A percentile compares a stretch with the other conserved stretches of the same genome.
These are phyloP conservation scores for Aspergillus baeticus DNA, from an alignment of 495 filamentous ascomycete genomes.

Conservation along the genomic window DNA sequence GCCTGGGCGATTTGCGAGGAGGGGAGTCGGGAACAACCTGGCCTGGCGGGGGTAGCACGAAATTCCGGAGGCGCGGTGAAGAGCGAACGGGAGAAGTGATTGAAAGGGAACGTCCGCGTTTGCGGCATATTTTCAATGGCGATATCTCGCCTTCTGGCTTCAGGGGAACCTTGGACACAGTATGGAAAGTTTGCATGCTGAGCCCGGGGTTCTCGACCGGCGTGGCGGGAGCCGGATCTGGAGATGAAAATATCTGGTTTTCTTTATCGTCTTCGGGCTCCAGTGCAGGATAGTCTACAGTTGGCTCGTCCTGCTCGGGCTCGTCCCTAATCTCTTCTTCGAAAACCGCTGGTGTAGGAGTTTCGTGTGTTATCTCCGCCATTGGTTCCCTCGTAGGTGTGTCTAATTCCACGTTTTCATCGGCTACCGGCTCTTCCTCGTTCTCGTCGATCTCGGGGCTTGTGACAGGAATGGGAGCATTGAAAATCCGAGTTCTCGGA, in stretches of 20 bases:
- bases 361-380: slow-evolving; percentile 15
- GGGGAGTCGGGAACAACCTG: slow-evolving; percentile 17
- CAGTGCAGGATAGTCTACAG: not conserved
- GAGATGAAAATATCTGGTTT: slow-evolving; percentile 25
- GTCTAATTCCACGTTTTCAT: not conserved
- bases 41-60: slow-evolving; percentile 20
- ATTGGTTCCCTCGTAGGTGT: slow-evolving; percentile 12
- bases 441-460: slow-evolving; percentile 16
- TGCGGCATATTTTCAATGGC: slow-evolving; percentile 53
- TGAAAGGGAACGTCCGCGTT: slow-evolving; percentile 53
- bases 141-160: slow-evolving; percentile 65
- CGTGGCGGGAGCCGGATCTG: slow-evolving; percentile 35
- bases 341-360: not conserved
- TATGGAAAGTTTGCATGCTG: slow-evolving; percentile 55
- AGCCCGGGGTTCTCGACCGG: slow-evolving; percentile 27
- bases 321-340: slow-evolving; percentile 4
- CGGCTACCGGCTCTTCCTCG: slow-evolving; percentile 3
- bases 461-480: not conserved
- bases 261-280: slow-evolving; percentile 32
- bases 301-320: not conserved
- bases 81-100: slow-evolving; percentile 35
- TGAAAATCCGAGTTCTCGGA: not conserved
- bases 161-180: slow-evolving; percentile 73
- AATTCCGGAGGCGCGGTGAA: slow-evolving; percentile 32
- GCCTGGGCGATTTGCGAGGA: slow-evolving; percentile 26